Base-by-base conservation (phyloP, 2,329 filamentous ascomycete species). In the Blumeria graminis region DNA sequence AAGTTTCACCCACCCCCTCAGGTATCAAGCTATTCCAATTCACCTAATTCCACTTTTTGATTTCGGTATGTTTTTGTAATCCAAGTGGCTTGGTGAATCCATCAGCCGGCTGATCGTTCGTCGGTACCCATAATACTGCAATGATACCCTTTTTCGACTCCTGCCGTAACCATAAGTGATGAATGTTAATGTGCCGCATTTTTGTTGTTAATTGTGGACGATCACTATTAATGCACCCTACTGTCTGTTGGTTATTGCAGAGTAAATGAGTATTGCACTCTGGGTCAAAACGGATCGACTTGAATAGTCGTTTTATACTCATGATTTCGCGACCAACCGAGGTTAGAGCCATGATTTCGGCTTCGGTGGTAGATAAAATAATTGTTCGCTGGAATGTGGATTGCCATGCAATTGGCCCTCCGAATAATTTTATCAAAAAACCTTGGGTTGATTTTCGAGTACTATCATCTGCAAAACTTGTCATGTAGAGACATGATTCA, bases 81-180 rank as follows among this genome's bases (percentile, higher is more conserved):
- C 46, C 46, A 33, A 51, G 46, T 33, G 46, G 18, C 18, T 51
- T 51, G 5, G 46, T 51, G 48, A 52, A 52, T 9, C 48, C 48
- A 52, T 52, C 48, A 52, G 48, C 48, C 14, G 48, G 48, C 32
- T 52, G 48, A 35, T 52, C 48, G 48, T 52, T 52, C 14, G 28
- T 52, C 48, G 32, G 32, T 36, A 52, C 48, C 32, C 48, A 52
- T 35, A 52, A 35, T 35, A 52, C 48, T 36, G 48, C 32, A 35
- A 35, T 52, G 11, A 52, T 35, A 35, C 48, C 32, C 6, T 35
- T 52, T 35, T 35, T 35, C 5, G 48, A 52, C 10, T 35, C 48
- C 11, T 52, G 32, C 28, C 48, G 28, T 8, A 52, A 52, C 28
- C 48, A 52, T 35, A 52, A 52, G 48, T 52, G 28, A 35, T 52